Conservation (phyloP, 441 rosid species). For the Mallotus repandus region DNA sequence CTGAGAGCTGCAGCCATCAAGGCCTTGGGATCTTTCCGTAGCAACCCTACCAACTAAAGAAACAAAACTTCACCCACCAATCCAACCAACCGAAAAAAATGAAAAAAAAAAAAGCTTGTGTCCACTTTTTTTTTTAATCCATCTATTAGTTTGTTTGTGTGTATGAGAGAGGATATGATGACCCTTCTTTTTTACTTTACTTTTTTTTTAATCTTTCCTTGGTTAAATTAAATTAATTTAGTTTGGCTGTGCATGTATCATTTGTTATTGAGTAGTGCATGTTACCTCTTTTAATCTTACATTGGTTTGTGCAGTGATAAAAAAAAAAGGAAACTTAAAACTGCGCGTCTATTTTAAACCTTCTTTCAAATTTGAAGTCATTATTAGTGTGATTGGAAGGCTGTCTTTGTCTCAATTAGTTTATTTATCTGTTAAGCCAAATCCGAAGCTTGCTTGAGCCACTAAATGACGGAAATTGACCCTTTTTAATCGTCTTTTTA, state of each 20-base stretch:
- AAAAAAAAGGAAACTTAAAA: background rate
- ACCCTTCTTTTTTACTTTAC: background rate
- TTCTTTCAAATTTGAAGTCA: too few relatives aligned
- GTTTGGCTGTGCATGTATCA: conserved; percentile 24
- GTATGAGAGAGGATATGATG: conserved; percentile 27
- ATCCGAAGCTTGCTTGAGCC: background rate
- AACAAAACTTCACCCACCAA: background rate
- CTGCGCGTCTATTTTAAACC: too few relatives aligned
- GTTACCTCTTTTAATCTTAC: conserved; percentile 1
- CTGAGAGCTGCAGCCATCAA: conserved; percentile 35
- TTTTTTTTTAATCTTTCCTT: conserved; percentile 14
- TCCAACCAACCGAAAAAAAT: too few relatives aligned
- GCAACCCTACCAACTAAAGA: conserved; percentile 38
- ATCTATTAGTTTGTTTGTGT: conserved; percentile 27
- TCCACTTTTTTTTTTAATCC: conserved; percentile 1
- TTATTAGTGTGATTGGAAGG: too few relatives aligned
- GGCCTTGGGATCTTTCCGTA: conserved; percentile 38
- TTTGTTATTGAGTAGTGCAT: conserved; percentile 26
- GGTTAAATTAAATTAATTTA: conserved; percentile 12
- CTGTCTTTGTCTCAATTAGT: too few relatives aligned
- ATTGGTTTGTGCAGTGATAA: background rate
- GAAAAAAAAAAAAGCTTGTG: conserved; percentile 4
- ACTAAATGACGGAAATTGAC: background rate
- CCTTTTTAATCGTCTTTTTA: too few relatives aligned
- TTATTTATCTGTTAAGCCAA: too few relatives aligned